These are phyloP conservation scores for Acanthamoeba sp. DNA, from an alignment of 208 protist genomes.

Conservation along the genomic window DNA sequence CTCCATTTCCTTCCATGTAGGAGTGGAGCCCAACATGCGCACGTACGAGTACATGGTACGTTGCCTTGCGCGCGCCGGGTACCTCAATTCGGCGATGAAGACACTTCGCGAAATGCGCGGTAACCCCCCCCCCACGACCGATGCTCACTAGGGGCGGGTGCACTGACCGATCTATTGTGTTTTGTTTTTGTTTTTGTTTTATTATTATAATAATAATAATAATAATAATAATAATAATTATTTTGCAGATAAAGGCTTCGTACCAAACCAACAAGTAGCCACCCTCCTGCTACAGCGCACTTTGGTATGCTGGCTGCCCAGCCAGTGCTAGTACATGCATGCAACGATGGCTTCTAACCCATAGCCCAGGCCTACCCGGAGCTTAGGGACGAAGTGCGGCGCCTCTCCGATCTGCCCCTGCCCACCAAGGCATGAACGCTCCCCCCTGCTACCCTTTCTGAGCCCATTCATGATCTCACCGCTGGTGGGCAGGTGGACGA, in stretches of 20 bases:
- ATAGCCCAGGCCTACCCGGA: neutral
- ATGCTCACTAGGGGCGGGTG: neutral
- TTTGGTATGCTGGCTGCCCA: neutral
- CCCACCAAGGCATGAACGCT: neutral
- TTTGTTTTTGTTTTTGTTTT: neutral
- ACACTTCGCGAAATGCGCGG: conserved; percentile 46
- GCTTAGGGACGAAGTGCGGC: conserved; percentile 5
- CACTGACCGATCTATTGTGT: neutral
- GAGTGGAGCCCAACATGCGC: conserved; percentile 41
- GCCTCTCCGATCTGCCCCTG: neutral
- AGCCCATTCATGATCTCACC: no score
- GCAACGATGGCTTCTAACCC: neutral
- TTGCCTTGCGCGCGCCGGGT: neutral
- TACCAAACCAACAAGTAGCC: neutral
- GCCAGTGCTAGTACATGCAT: neutral
- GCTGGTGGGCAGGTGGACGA: neutral
- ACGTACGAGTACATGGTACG: conserved; percentile 42
- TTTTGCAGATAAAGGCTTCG: conserved; percentile 19
- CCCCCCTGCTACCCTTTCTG: neutral
- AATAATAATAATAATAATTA: no score
- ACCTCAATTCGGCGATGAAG: conserved; percentile 44
- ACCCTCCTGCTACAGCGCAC: conserved; percentile 9
- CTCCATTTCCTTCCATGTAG: neutral
- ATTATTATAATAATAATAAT: no score
- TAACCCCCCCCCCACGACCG: neutral